Base-by-base conservation (phyloP, 352 stramenopile genomes). In the Plasmopara halstedii region DNA sequence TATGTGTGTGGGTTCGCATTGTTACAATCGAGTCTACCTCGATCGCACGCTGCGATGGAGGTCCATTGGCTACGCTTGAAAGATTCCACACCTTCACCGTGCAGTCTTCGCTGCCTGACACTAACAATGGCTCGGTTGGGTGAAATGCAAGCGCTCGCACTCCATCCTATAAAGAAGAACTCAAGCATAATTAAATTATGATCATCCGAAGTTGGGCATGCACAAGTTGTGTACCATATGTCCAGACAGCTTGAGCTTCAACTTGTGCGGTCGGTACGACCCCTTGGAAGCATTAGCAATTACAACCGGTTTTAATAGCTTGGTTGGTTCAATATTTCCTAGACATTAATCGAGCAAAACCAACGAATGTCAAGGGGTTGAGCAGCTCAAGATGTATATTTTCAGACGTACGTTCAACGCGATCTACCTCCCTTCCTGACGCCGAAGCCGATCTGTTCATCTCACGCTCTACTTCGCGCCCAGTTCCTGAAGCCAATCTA, bases 71-170 rank as follows among this genome's bases (percentile, higher is more conserved):
- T 17, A 79, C 62, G 47, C 54, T 81, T 17, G 67, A 61, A 8
- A 94, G 46, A 37, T 88, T 94, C 83, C 83, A 94, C 14, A 94
- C 64, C 44, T 83, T 82, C 17, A 90, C 79, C 0, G 83, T 88
- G 47, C 79, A 89, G 41, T 94, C 83, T 52, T 94, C 83, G 43
- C 83, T 89, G 31, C 77, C 78, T 0, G 83, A 90, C 13, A 94
- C 80, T 27, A 94, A 40, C 23, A 94, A 37, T 11, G 83, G 77
- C 43, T 94, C 83, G 0, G 83, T 89, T 9, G 80, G 78, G 36
- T 94, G 83, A 34, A 90, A 88, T 2, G 67, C 74, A 55, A 94
- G 51, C 18, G 79, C 58, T 36, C 83, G 71, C 19, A 94, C 74
- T 25, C 75, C 80, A 56, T 94, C 83, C 79, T 90, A 7, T 36